A percentile compares a stretch with the other conserved stretches of the same genome.
Evolutionary conservation across 2,329 filamentous ascomycete genomes (phyloP).

Genomic region (Alternaria alternata): DNA sequence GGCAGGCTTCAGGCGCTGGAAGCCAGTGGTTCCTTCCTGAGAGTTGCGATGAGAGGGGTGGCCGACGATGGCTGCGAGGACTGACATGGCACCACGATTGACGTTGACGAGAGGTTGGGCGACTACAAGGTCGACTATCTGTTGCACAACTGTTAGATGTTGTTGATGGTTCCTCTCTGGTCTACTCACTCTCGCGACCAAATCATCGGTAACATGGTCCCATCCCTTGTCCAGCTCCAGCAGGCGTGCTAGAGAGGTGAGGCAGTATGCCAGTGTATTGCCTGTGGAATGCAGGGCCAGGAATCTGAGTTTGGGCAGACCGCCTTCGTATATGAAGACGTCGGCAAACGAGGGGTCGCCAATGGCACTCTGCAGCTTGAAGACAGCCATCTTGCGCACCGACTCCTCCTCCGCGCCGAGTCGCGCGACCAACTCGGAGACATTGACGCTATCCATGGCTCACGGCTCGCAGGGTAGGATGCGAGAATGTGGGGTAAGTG

Average conservation of each 20-base stretch:
- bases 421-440: slow-evolving; percentile 66
- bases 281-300: slow-evolving; percentile 86
- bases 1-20: slow-evolving; percentile 89
- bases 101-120: slow-evolving; percentile 97
- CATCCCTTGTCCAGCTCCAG: slow-evolving; percentile 98
- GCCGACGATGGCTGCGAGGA: slow-evolving; percentile 90
- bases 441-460: slow-evolving; percentile 63
- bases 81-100: slow-evolving; percentile 93
- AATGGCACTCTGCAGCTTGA: slow-evolving; percentile 95
- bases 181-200: slow-evolving; percentile 68
- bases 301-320: slow-evolving; percentile 79
- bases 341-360: slow-evolving; percentile 97
- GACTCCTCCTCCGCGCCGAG: slow-evolving; percentile 78
- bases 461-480: slow-evolving; percentile 10
- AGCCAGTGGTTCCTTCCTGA: slow-evolving; percentile 76
- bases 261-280: slow-evolving; percentile 93
- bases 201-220: slow-evolving; percentile 81
- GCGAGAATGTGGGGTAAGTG: slow-evolving; percentile 22
- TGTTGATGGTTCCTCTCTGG: neutral
- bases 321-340: slow-evolving; percentile 90
- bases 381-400: slow-evolving; percentile 96
- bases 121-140: slow-evolving; percentile 91
- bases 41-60: slow-evolving; percentile 71
- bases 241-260: slow-evolving; percentile 86
- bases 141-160: slow-evolving; percentile 21